Percentiles rank a stretch among this genome's conserved stretches.
Conservation (phyloP, 1,284 basidiomycete genomes). For the Irpex rosettiformis region DNA sequence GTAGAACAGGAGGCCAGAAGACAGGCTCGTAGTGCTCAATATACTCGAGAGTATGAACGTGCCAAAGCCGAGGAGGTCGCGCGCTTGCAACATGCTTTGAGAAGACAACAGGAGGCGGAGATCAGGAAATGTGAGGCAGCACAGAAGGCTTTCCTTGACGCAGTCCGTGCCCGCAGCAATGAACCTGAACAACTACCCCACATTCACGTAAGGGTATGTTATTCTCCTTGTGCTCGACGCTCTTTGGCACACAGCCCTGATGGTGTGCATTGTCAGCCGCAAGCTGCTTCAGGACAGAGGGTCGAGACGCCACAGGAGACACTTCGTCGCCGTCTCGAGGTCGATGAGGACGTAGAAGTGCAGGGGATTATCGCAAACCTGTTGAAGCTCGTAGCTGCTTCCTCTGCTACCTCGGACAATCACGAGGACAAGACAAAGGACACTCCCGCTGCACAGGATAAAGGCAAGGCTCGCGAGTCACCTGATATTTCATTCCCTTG, state of each 20-base stretch:
- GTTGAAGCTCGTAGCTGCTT: not conserved
- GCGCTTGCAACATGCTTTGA: not conserved
- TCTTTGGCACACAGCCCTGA: not conserved
- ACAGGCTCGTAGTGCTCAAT: not conserved
- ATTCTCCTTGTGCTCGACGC: not conserved
- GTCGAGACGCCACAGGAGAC: not conserved
- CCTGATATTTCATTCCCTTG: slow-evolving; percentile 11
- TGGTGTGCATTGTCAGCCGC: not conserved
- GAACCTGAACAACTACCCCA: not conserved
- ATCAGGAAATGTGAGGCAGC: slow-evolving; percentile 10
- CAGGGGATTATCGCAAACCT: not conserved
- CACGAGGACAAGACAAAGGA: slow-evolving; percentile 8
- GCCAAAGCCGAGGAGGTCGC: slow-evolving; percentile 1
- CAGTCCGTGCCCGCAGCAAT: not conserved
- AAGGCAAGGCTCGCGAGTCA: slow-evolving; percentile 18
- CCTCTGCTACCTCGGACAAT: not conserved
- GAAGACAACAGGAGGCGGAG: slow-evolving; percentile 5
- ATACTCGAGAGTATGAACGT: not conserved
- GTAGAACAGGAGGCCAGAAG: not conserved
- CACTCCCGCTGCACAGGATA: slow-evolving; percentile 2
- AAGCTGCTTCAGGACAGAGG: not conserved
- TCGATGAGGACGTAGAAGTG: slow-evolving; percentile 4
- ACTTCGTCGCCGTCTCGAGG: not conserved
- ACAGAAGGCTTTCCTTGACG: not conserved
- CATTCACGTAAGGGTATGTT: not conserved